Conservation (phyloP, 169 alveolate genomes). For the Plasmodium inui region DNA sequence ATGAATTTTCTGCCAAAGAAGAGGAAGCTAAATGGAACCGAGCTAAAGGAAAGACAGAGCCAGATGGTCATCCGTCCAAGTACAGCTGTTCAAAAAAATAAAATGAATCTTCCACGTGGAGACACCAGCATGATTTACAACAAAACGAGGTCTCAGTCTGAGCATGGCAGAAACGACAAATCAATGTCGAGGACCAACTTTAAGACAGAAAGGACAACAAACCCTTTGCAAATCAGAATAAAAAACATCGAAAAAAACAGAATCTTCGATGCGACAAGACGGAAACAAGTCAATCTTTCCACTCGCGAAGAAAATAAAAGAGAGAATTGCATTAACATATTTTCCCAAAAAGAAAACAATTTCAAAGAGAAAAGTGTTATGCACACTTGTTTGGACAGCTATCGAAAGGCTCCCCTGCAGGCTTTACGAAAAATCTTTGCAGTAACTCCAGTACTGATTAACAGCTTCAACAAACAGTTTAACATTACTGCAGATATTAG, state of each 20-base stretch:
- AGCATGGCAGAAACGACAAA: not conserved
- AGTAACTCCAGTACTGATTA: not conserved
- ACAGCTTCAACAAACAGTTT: not conserved
- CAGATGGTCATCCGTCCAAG: not conserved
- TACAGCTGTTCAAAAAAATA: not conserved
- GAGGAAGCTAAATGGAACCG: not conserved
- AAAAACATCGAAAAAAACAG: not conserved
- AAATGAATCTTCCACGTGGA: not conserved
- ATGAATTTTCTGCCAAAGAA: not conserved
- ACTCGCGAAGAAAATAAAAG: not conserved
- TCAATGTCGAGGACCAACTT: not conserved
- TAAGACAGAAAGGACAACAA: not conserved
- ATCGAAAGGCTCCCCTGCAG: not conserved
- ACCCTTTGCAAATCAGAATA: not conserved
- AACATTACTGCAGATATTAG: not conserved
- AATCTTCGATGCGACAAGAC: not conserved
- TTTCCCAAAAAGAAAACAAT: not conserved
- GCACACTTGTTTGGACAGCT: not conserved
- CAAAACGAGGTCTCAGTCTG: not conserved
- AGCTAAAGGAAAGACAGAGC: not conserved
- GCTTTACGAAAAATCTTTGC: not conserved
- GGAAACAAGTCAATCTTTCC: not conserved
- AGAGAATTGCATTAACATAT: not conserved
- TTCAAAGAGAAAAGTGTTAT: not conserved
- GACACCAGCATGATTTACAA: not conserved